These are phyloP conservation scores for Fusarium euwallaceae DNA, from an alignment of 2,329 filamentous ascomycete species.

Conservation along the genomic window DNA sequence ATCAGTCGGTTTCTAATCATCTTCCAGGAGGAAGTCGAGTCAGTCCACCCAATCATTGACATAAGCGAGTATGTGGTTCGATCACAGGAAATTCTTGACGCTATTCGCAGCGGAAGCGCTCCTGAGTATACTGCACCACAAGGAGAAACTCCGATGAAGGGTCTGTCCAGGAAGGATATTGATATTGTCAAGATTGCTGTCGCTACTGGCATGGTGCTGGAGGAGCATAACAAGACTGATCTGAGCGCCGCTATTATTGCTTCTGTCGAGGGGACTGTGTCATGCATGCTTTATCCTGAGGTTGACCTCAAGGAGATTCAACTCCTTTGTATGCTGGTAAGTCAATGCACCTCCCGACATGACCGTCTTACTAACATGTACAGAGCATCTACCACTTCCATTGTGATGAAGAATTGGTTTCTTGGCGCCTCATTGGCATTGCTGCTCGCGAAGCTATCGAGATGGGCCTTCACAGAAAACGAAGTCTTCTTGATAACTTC, in stretches of 20 bases:
- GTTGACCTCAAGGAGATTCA: conserved; percentile 53
- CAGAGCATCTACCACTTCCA: conserved; percentile 60
- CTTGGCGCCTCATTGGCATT: conserved; percentile 62
- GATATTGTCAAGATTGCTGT: conserved; percentile 52
- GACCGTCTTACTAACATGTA: accelerated
- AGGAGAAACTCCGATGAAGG: not conserved
- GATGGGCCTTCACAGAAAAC: conserved; percentile 61
- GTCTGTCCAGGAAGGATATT: conserved; percentile 44
- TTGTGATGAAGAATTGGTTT: conserved; percentile 62
- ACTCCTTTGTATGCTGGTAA: conserved; percentile 49
- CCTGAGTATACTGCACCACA: not conserved
- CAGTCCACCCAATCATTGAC: conserved; percentile 53
- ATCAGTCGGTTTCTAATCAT: conserved; percentile 50
- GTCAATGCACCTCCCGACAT: not conserved
- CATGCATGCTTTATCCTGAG: conserved; percentile 46
- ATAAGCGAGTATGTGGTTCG: conserved; percentile 44
- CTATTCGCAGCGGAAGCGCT: conserved; percentile 30
- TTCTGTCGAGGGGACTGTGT: conserved; percentile 47
- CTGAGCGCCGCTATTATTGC: conserved; percentile 46
- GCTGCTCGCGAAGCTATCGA: conserved; percentile 61
- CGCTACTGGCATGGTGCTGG: conserved; percentile 50
- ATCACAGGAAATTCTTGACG: conserved; percentile 45
- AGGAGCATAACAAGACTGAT: conserved; percentile 50
- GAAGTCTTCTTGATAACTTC: conserved; percentile 58
- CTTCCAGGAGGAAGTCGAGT: conserved; percentile 57